Evolutionary conservation across 73 alveolate species (phyloP).

Genomic region (Paramecium sonneborni): DNA sequence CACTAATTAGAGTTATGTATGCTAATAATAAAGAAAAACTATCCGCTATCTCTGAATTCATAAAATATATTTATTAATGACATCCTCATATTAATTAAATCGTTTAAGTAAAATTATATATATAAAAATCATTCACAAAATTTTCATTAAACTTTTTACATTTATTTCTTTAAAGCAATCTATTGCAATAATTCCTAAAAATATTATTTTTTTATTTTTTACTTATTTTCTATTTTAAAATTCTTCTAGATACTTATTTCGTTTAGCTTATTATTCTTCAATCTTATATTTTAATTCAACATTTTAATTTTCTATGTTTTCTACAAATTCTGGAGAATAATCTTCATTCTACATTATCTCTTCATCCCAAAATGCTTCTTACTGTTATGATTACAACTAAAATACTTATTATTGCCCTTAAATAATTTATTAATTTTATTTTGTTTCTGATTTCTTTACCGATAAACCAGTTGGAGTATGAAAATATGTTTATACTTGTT

Average conservation of each 20-base stretch:
- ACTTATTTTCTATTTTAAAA: neutral
- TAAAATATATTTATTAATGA: neutral
- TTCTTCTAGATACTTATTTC: neutral
- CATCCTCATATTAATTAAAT: neutral
- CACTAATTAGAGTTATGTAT: too few relatives aligned
- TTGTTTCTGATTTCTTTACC: neutral
- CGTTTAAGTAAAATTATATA: neutral
- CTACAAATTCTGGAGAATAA: neutral
- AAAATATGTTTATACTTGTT: neutral
- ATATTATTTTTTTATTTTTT: neutral
- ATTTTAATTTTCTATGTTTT: neutral
- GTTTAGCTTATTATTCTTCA: neutral
- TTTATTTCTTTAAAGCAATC: neutral
- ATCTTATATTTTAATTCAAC: conserved; percentile 15
- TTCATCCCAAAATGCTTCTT: conserved; percentile 3
- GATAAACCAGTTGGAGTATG: conserved; percentile 37
- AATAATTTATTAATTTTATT: neutral
- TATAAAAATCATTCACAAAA: neutral
- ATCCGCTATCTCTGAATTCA: neutral
- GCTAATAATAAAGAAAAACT: neutral
- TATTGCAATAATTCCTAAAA: neutral
- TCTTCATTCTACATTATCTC: neutral
- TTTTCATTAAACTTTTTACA: neutral
- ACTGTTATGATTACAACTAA: neutral
- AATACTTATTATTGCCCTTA: neutral